Conservation (phyloP, 2,329 filamentous ascomycete genomes). For the Talaromyces amestolkiae region DNA sequence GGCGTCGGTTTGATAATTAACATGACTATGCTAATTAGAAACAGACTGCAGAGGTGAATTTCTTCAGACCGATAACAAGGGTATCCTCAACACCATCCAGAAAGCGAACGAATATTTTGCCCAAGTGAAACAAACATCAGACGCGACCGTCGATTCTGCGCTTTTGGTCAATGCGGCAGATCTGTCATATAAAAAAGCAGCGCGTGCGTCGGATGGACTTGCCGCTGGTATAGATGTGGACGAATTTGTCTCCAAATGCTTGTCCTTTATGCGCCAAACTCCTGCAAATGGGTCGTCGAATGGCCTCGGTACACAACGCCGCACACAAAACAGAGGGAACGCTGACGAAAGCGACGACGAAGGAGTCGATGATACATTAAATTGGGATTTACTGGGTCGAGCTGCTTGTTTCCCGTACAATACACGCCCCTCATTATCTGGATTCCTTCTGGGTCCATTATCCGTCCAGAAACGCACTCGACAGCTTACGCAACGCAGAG, state of each 20-base stretch:
- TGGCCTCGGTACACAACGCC: constrained; percentile 39
- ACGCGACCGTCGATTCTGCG: constrained; percentile 87
- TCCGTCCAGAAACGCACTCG: constrained; percentile 83
- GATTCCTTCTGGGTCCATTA: constrained; percentile 83
- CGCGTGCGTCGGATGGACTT: constrained; percentile 68
- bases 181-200: constrained; percentile 72
- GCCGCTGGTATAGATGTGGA: constrained; percentile 80
- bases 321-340: constrained; percentile 35
- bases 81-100: constrained; percentile 64
- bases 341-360: constrained; percentile 66
- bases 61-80: constrained; percentile 62
- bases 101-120: constrained; percentile 64
- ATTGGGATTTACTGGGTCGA: constrained; percentile 81
- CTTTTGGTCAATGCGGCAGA: constrained; percentile 79
- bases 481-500: constrained; percentile 67
- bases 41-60: constrained; percentile 70
- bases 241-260: constrained; percentile 86
- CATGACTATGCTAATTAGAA: constrained; percentile 16
- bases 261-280: constrained; percentile 77
- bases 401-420: constrained; percentile 72
- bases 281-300: constrained; percentile 55
- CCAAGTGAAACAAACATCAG: constrained; percentile 79
- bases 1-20: neutral
- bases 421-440: constrained; percentile 70
- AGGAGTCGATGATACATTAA: constrained; percentile 68